These are phyloP conservation scores for Penstemon barbatus DNA, from an alignment of 257 asterid species.

Conservation along the genomic window DNA sequence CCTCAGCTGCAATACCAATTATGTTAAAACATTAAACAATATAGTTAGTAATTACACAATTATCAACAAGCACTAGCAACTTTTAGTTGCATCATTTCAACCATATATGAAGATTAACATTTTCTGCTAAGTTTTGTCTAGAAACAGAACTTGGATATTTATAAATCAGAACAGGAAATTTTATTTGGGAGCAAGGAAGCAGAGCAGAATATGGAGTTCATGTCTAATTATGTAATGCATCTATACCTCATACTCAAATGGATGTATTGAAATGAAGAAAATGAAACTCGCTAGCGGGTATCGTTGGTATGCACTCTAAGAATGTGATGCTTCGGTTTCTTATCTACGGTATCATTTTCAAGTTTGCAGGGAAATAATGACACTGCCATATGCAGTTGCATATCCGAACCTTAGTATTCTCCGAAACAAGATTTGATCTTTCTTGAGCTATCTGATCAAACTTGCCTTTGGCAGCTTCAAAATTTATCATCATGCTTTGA, in stretches of 20 bases:
- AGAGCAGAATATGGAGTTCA: conserved; percentile 2
- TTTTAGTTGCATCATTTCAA: conserved; percentile 14
- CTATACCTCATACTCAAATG: conserved; percentile 11
- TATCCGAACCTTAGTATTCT: conserved; percentile 55
- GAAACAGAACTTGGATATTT: conserved; percentile 6
- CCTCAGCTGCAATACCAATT: conserved; percentile 50
- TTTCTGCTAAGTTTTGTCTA: conserved; percentile 19
- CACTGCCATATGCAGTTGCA: conserved; percentile 15
- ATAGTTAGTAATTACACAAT: background rate
- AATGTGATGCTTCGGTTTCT: conserved; percentile 14
- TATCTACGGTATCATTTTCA: background rate
- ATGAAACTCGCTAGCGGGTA: too few relatives aligned
- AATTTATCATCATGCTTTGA: conserved; percentile 37
- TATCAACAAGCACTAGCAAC: conserved; percentile 9
- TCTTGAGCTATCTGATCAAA: conserved; percentile 50
- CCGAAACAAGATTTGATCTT: conserved; percentile 46
- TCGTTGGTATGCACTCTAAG: conserved; percentile 2
- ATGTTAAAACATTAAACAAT: conserved; percentile 17
- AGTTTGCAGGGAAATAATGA: conserved; percentile 14
- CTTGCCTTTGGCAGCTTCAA: conserved; percentile 57
- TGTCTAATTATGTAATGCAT: conserved; percentile 10
- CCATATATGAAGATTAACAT: conserved; percentile 7
- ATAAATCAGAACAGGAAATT: background rate
- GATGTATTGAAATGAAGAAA: background rate
- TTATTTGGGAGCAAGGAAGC: conserved; percentile 15